Conservation (phyloP, 73 alveolate genomes). For the Stentor coeruleus region DNA sequence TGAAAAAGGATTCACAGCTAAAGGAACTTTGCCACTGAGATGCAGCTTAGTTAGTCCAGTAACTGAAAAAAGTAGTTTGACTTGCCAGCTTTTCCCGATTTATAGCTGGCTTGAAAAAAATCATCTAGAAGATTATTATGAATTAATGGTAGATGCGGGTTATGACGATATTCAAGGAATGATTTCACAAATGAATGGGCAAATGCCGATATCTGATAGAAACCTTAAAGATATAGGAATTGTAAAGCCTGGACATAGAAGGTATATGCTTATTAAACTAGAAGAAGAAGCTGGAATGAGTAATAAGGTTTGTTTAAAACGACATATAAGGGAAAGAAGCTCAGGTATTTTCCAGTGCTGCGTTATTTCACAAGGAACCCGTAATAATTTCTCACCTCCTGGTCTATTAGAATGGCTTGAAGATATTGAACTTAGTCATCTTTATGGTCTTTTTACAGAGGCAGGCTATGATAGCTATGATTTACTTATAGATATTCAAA, state of each 20-base stretch:
- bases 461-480: constrained; percentile 26
- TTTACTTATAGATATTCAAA: background rate
- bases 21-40: background rate
- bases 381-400: background rate
- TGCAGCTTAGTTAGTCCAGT: background rate
- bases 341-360: constrained; percentile 1
- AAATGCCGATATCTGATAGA: constrained; percentile 43
- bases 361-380: background rate
- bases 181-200: background rate
- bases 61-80: background rate
- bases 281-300: constrained; percentile 46
- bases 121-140: background rate
- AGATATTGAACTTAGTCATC: background rate
- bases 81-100: constrained; percentile 1
- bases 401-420: constrained; percentile 20
- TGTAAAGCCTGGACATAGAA: constrained; percentile 39
- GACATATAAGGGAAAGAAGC: too few species aligned
- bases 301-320: background rate
- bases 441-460: background rate
- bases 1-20: background rate
- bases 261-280: constrained; percentile 48
- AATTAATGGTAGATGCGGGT: constrained; percentile 15
- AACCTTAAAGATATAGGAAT: constrained; percentile 53
- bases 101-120: constrained; percentile 9
- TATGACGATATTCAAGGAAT: constrained; percentile 19